These are phyloP conservation scores for Heterobasidion occidentale DNA, from an alignment of 1,284 basidiomycete genomes.

Conservation along the genomic window DNA sequence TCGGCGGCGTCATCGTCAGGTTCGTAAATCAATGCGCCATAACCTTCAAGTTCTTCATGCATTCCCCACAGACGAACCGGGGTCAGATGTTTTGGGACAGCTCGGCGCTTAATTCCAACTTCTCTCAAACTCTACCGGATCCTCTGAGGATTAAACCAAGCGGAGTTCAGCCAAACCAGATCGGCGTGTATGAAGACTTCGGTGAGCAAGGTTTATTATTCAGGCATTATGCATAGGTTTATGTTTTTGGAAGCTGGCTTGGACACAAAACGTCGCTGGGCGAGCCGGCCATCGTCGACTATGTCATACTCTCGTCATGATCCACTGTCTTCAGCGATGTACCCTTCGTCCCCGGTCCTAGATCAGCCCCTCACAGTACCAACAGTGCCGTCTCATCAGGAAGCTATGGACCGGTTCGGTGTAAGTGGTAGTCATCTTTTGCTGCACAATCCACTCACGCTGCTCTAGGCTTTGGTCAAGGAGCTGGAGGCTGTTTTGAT, in stretches of 20 bases:
- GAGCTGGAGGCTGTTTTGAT: constrained; percentile 78
- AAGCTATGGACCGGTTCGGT: constrained; percentile 72
- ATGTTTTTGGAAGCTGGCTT: constrained; percentile 25
- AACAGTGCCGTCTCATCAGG: constrained; percentile 47
- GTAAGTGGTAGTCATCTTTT: constrained; percentile 28
- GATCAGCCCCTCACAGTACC: constrained; percentile 29
- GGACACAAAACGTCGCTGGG: constrained; percentile 44
- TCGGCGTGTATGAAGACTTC: constrained; percentile 95
- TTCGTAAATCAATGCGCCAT: constrained; percentile 21
- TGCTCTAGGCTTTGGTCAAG: constrained; percentile 38
- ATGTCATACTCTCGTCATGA: constrained; percentile 44
- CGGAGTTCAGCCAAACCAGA: constrained; percentile 79
- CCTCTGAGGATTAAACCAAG: constrained; percentile 80
- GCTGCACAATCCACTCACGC: not conserved
- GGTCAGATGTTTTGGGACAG: constrained; percentile 86
- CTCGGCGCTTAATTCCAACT: constrained; percentile 63
- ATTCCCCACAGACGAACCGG: constrained; percentile 41
- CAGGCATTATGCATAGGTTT: not conserved
- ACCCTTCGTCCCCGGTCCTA: constrained; percentile 44
- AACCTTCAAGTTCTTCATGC: not conserved
- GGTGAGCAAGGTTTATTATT: constrained; percentile 32
- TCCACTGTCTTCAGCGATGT: constrained; percentile 32
- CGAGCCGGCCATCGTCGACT: constrained; percentile 61
- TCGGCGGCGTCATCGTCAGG: constrained; percentile 85
- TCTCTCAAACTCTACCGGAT: constrained; percentile 80